Evolutionary conservation across 208 protist species (phyloP), one percentile per base, ranked within the genome.

Genomic region (Leishmania arabica): DNA sequence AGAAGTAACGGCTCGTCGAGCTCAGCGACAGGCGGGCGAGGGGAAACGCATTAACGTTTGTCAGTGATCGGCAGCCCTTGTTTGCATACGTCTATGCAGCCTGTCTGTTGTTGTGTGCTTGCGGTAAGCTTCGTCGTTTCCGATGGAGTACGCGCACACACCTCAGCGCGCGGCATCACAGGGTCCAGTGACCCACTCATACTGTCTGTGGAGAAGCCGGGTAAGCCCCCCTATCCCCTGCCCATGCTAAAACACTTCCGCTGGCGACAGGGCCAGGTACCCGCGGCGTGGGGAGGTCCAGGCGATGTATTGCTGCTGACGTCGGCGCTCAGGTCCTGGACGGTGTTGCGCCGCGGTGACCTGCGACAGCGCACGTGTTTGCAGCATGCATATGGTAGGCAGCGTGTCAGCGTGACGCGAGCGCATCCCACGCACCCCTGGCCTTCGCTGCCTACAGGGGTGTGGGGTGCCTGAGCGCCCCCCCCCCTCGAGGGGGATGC

Each of bases 1-100:
- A 77, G 34, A 73, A 69, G 62, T 85, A 49, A 54, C 0, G 8
- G 0, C 15, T 0, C 19, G 0, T 72, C 24, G 42, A 53, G 4
- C 45, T 72, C 6, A 34, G 24, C 24, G 7, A 42, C 7, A 17
- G 21, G 7, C 34, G 6, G 24, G 24, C 2, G 13, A 51, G 68
- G 8, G 0, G 42, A n/a, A 40, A 7, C 0, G 37, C 19, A 6
- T 2, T 3, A 24, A 2, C 19, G n/a, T 0, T 19, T n/a, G 19
- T 27, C 65, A 45, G 42, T 49, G 68, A n/a, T 1, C 13, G 11
- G 60, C 9, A 4, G 13, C 56, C 24, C 6, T 31, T 6, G 11
- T 1, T 62, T 31, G 60, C 56, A 31, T 24, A 24, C 21, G 60
- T 66, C 0, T 5, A 3, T 66, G 60, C 27, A 21, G 56, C 8